A percentile compares a stretch with the other conserved stretches of the same genome.
Evolutionary conservation across 257 asterid species (phyloP).

Genomic region (Thymus mandschuricus): DNA sequence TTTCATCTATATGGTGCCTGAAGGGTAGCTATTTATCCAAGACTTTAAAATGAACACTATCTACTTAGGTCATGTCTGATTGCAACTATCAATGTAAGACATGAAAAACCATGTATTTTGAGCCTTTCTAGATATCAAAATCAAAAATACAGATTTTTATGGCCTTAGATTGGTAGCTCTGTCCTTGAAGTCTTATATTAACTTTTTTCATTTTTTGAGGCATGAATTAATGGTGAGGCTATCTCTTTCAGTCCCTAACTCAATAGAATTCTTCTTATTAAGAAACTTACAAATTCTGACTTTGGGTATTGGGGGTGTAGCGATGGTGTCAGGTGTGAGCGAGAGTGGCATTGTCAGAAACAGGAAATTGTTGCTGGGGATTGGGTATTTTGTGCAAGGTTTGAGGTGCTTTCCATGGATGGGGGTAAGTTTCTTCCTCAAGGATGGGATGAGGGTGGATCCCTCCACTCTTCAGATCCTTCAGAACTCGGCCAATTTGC

Average conservation of each 20-base stretch:
- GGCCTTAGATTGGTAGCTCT: no score
- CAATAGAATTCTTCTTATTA: background rate
- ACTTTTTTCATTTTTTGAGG: background rate
- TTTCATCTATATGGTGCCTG: background rate
- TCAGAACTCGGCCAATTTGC: slow-evolving; percentile 87
- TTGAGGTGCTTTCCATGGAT: slow-evolving; percentile 96
- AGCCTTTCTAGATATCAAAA: no score
- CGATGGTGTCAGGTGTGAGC: slow-evolving; percentile 41
- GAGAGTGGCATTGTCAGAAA: slow-evolving; percentile 39
- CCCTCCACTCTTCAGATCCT: slow-evolving; percentile 90
- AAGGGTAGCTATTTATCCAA: background rate
- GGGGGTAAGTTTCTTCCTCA: slow-evolving; percentile 86
- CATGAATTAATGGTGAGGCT: background rate
- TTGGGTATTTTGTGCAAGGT: slow-evolving; percentile 92
- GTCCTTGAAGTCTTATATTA: no score
- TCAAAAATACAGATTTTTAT: no score
- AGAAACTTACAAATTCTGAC: background rate
- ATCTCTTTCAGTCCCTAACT: background rate
- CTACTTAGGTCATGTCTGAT: background rate
- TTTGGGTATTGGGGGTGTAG: background rate
- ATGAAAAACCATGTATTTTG: background rate
- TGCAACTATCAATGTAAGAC: background rate
- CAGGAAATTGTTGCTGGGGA: slow-evolving; percentile 72
- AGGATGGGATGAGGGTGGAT: slow-evolving; percentile 80
- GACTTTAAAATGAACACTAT: background rate